Conservation (phyloP, 1,284 basidiomycete species). For the Sphagnurus paluster region DNA sequence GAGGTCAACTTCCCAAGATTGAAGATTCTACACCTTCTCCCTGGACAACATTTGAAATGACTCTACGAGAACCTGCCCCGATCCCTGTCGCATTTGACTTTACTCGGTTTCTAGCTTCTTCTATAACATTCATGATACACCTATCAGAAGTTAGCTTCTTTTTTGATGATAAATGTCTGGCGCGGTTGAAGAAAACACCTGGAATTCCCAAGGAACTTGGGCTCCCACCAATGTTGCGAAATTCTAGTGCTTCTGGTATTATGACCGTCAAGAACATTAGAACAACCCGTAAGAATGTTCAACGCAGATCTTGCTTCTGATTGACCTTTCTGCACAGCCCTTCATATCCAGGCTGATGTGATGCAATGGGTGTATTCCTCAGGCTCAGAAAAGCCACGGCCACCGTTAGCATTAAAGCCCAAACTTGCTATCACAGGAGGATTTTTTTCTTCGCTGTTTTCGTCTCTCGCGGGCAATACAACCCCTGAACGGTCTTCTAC, state of each 20-base stretch:
- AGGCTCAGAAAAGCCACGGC: conserved; percentile 61
- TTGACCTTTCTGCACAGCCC: conserved; percentile 40
- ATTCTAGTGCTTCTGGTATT: conserved; percentile 46
- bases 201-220: conserved; percentile 57
- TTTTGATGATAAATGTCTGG: conserved; percentile 79
- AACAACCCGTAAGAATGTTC: conserved; percentile 56
- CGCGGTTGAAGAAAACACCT: conserved; percentile 69
- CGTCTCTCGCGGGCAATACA: conserved; percentile 51
- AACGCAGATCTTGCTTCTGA: conserved; percentile 3
- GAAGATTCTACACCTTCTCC: conserved; percentile 26
- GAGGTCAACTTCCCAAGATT: conserved; percentile 61
- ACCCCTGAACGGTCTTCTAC: conserved; percentile 42
- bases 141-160: conserved; percentile 78
- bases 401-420: conserved; percentile 25
- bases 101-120: conserved; percentile 87
- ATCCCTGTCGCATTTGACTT: conserved; percentile 88
- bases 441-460: conserved; percentile 81
- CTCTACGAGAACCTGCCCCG: conserved; percentile 78
- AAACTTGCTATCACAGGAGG: conserved; percentile 45
- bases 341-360: conserved; percentile 82
- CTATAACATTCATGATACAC: conserved; percentile 91
- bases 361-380: conserved; percentile 80
- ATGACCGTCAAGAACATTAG: conserved; percentile 74
- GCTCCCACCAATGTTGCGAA: conserved; percentile 56
- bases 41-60: conserved; percentile 95